Conservation (phyloP, 176 grass and related monocot genomes). For the Themeda triandra region DNA sequence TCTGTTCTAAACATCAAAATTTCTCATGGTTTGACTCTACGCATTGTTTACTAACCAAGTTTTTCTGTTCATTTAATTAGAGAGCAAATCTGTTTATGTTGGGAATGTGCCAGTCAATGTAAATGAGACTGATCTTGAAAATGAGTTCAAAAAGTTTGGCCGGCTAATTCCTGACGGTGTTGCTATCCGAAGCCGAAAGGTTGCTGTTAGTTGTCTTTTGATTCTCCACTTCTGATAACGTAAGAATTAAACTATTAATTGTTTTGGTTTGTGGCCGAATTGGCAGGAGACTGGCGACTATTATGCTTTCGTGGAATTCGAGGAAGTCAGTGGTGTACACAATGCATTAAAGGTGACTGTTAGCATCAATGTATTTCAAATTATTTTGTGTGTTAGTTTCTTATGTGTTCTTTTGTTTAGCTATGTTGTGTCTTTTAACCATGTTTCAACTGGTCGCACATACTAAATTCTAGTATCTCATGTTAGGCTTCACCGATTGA, state of each 20-base stretch:
- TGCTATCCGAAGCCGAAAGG: slow-evolving; percentile 93
- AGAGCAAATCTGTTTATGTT: slow-evolving; percentile 87
- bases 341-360: slow-evolving; percentile 62
- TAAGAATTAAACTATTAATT: background rate
- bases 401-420: background rate
- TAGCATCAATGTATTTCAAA: background rate
- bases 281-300: slow-evolving; percentile 80
- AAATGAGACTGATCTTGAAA: slow-evolving; percentile 65
- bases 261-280: background rate
- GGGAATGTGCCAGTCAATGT: slow-evolving; percentile 65
- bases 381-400: background rate
- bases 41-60: background rate
- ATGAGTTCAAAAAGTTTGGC: slow-evolving; percentile 82
- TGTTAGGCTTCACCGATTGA: slow-evolving; percentile 72
- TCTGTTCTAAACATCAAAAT: background rate
- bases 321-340: slow-evolving; percentile 67
- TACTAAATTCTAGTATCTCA: background rate
- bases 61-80: slow-evolving; percentile 32
- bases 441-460: background rate
- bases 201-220: slow-evolving; percentile 16
- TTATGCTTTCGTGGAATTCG: slow-evolving; percentile 86
- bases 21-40: slow-evolving; percentile 20
- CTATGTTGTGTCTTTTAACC: background rate
- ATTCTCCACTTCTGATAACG: background rate
- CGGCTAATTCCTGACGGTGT: slow-evolving; percentile 76